A percentile compares a stretch with the other conserved stretches of the same genome.
phyloP scores from a whole-genome alignment of 495 filamentous ascomycete genomes.

The Pyrenopolyporus hunteri region DNA sequence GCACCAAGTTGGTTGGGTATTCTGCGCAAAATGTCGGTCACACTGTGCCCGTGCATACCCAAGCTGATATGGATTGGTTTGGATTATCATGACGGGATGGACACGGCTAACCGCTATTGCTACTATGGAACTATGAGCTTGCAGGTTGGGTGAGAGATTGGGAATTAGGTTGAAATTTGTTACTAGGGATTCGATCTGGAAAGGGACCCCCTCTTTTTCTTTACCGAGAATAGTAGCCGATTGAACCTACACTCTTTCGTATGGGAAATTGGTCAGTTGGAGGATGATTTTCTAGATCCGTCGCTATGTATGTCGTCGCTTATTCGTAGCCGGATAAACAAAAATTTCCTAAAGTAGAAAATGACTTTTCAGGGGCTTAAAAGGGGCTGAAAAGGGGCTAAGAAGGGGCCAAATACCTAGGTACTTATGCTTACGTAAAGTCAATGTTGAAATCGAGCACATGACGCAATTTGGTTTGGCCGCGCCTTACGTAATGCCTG shows the following conservation, averaged over 20 bases:
- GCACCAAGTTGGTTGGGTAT: conserved; percentile 48
- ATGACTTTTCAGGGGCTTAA: conserved; percentile 4
- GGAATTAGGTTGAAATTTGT: too few relatives aligned
- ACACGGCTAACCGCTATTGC: too few relatives aligned
- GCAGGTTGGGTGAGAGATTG: too few relatives aligned
- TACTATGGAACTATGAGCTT: too few relatives aligned
- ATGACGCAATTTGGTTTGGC: too few relatives aligned
- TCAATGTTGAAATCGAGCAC: too few relatives aligned
- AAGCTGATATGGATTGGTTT: conserved; percentile 54
- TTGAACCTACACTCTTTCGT: background rate
- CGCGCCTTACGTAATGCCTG: background rate
- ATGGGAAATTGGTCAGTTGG: too few relatives aligned
- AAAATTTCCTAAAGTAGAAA: conserved; percentile 17
- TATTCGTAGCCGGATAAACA: conserved; percentile 20
- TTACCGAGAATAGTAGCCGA: background rate
- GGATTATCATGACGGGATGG: conserved; percentile 18
- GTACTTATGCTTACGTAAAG: background rate
- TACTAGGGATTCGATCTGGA: background rate
- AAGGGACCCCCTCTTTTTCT: background rate
- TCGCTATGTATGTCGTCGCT: background rate
- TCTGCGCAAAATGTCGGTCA: conserved; percentile 56
- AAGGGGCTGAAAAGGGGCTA: too few relatives aligned
- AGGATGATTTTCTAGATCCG: background rate
- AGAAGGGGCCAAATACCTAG: too few relatives aligned
- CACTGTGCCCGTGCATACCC: conserved; percentile 49